Base-by-base conservation (phyloP, 768 basidiomycete genomes). In the Hygrocybe coccinea region DNA sequence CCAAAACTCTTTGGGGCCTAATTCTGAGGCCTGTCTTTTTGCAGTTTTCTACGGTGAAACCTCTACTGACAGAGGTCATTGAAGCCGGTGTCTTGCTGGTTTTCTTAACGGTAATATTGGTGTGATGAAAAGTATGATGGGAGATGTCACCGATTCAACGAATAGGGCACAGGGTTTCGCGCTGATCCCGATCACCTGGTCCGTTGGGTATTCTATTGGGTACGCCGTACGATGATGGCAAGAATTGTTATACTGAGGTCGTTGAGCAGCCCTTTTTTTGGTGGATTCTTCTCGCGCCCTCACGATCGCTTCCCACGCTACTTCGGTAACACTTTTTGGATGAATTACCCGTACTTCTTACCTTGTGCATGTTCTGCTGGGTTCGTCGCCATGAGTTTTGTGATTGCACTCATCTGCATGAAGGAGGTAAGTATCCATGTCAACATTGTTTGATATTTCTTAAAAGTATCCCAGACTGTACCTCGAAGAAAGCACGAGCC, bases 51-150 rank as follows among this genome's bases (percentile, higher is more conserved):
- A 25, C 43, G 14, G 19, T 45, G 6, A 17, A 7, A 41, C 54
- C n/a, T n/a, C 48, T 59, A 34, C 35, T 46, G 41, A 55, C 29
- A 54, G 29, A 38, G 33, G 24, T 36, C 49, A 22, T 52, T 14
- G 19, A 36, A 84, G 83, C 60, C 87, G 87, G n/a, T 87, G 86
- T 60, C 68, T 88, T 14, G 82, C 81, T 45, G 86, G 87, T 2
- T 70, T 84, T 50, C 66, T 89, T 19, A 86, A 87, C 58, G 87
- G 86, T 37, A 86, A 86, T 61, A 77, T 83, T 4, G 85, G 84
- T 4, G 85, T 89, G 24, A 84, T 88, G 77, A 89, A 88, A 63
- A 85, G 82, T 59, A 80, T 82, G 62, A 76, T 88, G 70, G 85
- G 78, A 0, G 85, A 87, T 53, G 65, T 87, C 33, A 85, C 85